A percentile compares a stretch with the other conserved stretches of the same genome.
Conservation (phyloP, 2,329 filamentous ascomycete species). For the Fusarium heterosporum region DNA sequence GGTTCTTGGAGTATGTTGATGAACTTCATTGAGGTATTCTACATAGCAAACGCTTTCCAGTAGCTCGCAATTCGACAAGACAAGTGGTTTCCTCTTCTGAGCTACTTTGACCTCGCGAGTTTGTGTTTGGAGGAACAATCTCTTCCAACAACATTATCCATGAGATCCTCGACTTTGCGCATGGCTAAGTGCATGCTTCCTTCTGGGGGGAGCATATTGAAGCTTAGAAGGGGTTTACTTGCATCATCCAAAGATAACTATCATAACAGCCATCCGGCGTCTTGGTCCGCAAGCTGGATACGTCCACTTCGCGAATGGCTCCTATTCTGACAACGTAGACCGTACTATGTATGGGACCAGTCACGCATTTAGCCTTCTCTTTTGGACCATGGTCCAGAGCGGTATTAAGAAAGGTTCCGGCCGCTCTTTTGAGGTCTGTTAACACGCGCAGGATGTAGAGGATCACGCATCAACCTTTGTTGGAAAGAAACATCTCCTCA, state of each 20-base stretch:
- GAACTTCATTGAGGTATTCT: slow-evolving; percentile 2
- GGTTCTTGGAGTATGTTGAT: slow-evolving; percentile 17
- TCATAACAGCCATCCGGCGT: slow-evolving; percentile 26
- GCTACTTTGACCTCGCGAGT: fast-evolving
- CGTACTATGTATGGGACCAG: slow-evolving; percentile 33
- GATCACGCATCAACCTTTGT: slow-evolving; percentile 31
- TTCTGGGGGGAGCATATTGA: slow-evolving; percentile 18
- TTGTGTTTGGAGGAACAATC: slow-evolving; percentile 32
- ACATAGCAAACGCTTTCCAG: slow-evolving; percentile 34
- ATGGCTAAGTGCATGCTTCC: slow-evolving; percentile 18
- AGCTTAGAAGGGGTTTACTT: slow-evolving; percentile 30
- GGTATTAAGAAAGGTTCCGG: slow-evolving; percentile 19
- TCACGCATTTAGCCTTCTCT: slow-evolving; percentile 29
- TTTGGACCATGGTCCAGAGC: slow-evolving; percentile 11
- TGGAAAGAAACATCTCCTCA: slow-evolving; percentile 15
- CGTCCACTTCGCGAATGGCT: slow-evolving; percentile 24
- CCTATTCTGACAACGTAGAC: slow-evolving; percentile 16
- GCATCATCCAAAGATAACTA: slow-evolving; percentile 23
- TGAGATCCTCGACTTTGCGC: slow-evolving; percentile 18
- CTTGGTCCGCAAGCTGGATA: slow-evolving; percentile 6
- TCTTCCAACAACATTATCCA: slow-evolving; percentile 29
- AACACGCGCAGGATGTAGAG: slow-evolving; percentile 37
- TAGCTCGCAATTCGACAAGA: background rate
- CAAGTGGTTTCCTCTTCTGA: slow-evolving; percentile 1
- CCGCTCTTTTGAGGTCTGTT: slow-evolving; percentile 26